These are phyloP conservation scores for Beauveria caledonica DNA, from an alignment of 2,329 filamentous ascomycete genomes.

Conservation along the genomic window DNA sequence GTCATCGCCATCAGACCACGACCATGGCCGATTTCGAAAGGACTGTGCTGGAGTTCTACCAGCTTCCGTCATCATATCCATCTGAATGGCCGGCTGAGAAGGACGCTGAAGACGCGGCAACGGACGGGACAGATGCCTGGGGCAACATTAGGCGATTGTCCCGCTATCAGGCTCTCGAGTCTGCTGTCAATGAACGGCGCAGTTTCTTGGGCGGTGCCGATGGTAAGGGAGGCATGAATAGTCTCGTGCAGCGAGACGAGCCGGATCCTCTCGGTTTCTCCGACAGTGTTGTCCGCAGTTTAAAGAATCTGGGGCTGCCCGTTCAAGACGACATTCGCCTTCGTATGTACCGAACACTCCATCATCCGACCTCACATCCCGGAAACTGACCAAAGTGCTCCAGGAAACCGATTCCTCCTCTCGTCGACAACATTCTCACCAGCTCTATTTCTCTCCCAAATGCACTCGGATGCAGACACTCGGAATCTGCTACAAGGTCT, in stretches of 20 bases:
- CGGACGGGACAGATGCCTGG: conserved; percentile 42
- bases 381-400: not conserved
- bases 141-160: conserved; percentile 58
- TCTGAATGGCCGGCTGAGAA: conserved; percentile 81
- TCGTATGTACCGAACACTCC: conserved; percentile 41
- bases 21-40: conserved; percentile 63
- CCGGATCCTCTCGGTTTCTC: conserved; percentile 83
- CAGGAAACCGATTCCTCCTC: conserved; percentile 85
- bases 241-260: conserved; percentile 82
- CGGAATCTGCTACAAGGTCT: conserved; percentile 72
- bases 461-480: conserved; percentile 80
- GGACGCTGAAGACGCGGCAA: conserved; percentile 58
- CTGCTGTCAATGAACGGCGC: conserved; percentile 59
- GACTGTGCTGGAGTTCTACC: conserved; percentile 81
- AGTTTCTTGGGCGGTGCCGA: conserved; percentile 59
- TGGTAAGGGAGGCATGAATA: conserved; percentile 59
- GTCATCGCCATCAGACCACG: conserved; percentile 13
- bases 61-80: conserved; percentile 69
- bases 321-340: conserved; percentile 77
- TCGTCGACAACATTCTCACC: conserved; percentile 96
- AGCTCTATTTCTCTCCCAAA: conserved; percentile 81
- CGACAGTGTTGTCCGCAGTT: conserved; percentile 74
- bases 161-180: conserved; percentile 76
- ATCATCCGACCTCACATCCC: not conserved
- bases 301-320: conserved; percentile 68